A percentile compares a stretch with the other conserved stretches of the same genome.
Evolutionary conservation across 768 basidiomycete genomes (phyloP).

Genomic region (Kwoniella bestiolae): DNA sequence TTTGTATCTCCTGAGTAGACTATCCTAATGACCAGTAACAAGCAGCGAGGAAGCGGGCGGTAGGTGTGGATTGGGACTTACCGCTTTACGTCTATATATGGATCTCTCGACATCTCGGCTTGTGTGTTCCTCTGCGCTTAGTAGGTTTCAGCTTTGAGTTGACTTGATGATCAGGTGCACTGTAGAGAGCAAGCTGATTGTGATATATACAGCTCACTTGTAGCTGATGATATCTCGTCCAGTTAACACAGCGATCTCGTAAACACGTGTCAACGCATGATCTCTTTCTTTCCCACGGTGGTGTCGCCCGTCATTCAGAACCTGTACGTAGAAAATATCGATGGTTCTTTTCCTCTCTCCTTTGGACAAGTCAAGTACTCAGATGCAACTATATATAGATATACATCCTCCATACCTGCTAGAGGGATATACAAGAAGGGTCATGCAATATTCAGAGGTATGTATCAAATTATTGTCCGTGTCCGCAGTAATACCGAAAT

Average conservation of each 20-base stretch:
- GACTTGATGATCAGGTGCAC: too few species aligned
- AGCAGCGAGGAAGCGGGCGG: not conserved
- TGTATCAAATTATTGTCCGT: not conserved
- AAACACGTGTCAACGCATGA: not conserved
- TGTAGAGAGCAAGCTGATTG: too few species aligned
- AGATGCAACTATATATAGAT: not conserved
- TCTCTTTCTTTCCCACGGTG: not conserved
- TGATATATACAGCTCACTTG: too few species aligned
- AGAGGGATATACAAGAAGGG: not conserved
- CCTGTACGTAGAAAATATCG: too few species aligned
- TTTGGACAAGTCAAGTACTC: too few species aligned
- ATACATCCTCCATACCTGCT: not conserved
- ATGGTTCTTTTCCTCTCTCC: too few species aligned
- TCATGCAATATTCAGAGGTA: not conserved
- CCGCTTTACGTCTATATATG: constrained; percentile 53
- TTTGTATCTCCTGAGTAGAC: too few species aligned
- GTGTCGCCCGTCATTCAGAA: too few species aligned
- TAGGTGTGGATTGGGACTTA: constrained; percentile 7
- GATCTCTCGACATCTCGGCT: constrained; percentile 45
- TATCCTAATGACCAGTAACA: too few species aligned
- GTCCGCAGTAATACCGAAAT: too few species aligned
- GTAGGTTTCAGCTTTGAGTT: too few species aligned
- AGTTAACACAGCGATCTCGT: too few species aligned
- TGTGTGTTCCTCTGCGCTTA: not conserved
- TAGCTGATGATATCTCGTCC: constrained; percentile 1